These are phyloP conservation scores for Sextonia rubra DNA, from an alignment of 164 flowering plant species.

Conservation along the genomic window DNA sequence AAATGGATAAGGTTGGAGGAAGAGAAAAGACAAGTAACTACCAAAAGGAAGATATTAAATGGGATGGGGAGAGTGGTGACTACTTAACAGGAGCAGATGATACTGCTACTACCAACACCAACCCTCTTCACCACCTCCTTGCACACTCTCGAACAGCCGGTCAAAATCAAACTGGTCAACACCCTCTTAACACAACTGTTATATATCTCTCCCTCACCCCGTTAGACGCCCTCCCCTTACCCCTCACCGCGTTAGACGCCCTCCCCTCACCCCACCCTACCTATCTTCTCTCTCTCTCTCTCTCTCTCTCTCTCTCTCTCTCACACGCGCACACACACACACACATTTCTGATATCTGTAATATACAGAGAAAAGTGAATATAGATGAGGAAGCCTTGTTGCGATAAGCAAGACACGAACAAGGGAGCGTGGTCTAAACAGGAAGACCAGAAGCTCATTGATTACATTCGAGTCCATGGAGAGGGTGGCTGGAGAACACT, in stretches of 20 bases:
- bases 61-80: background rate
- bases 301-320: background rate
- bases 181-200: no score
- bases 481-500: constrained; percentile 68
- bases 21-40: background rate
- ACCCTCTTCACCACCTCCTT: constrained; percentile 4
- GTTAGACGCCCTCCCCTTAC: constrained; percentile 1
- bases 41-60: background rate
- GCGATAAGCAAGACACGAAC: constrained; percentile 47
- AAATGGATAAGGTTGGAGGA: background rate
- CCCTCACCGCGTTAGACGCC: no score
- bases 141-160: constrained; percentile 30
- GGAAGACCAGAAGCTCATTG: constrained; percentile 59
- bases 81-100: constrained; percentile 1
- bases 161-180: constrained; percentile 29
- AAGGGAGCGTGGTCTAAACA: constrained; percentile 74
- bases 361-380: no score
- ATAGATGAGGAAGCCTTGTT: constrained; percentile 59
- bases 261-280: background rate
- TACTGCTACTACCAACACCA: background rate
- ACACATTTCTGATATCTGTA: background rate
- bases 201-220: background rate
- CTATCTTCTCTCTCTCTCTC: background rate
- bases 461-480: constrained; percentile 47
- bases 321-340: no score